Conservation (phyloP, 169 alveolate genomes). For the Plasmodium adleri region DNA sequence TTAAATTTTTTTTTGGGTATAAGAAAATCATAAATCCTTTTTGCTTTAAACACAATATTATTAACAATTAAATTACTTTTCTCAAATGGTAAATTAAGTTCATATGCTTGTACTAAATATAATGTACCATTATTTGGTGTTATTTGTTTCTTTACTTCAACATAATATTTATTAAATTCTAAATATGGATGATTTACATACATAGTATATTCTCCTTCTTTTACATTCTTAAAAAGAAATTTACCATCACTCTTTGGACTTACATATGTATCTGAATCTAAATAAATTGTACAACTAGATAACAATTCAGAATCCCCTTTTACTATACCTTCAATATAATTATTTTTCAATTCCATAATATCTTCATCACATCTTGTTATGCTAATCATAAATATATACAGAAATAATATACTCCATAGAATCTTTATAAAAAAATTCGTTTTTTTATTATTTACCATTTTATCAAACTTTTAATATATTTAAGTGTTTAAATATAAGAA, state of each 20-base stretch:
- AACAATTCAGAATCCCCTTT: constrained; percentile 22
- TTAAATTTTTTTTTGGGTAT: constrained; percentile 41
- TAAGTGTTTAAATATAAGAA: not conserved
- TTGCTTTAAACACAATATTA: constrained; percentile 38
- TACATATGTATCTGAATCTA: constrained; percentile 61
- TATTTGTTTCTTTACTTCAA: constrained; percentile 53
- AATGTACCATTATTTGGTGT: constrained; percentile 57
- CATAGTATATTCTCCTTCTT: constrained; percentile 65
- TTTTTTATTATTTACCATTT: too few relatives aligned
- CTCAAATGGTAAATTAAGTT: constrained; percentile 61
- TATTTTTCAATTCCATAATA: constrained; percentile 61
- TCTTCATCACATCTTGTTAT: constrained; percentile 17
- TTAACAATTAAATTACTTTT: constrained; percentile 50
- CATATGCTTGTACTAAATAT: constrained; percentile 70
- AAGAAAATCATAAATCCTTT: constrained; percentile 59
- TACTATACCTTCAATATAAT: constrained; percentile 66
- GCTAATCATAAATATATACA: constrained; percentile 13
- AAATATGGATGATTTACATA: constrained; percentile 72
- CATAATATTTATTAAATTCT: constrained; percentile 67
- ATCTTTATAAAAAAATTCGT: too few relatives aligned
- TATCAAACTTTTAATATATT: too few relatives aligned
- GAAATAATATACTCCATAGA: not conserved
- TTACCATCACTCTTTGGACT: constrained; percentile 65
- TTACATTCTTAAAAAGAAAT: constrained; percentile 67
- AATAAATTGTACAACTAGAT: constrained; percentile 51